Evolutionary conservation across 1,284 basidiomycete genomes (phyloP), one percentile per base, ranked within the genome.

Genomic region (Irpex sp.): DNA sequence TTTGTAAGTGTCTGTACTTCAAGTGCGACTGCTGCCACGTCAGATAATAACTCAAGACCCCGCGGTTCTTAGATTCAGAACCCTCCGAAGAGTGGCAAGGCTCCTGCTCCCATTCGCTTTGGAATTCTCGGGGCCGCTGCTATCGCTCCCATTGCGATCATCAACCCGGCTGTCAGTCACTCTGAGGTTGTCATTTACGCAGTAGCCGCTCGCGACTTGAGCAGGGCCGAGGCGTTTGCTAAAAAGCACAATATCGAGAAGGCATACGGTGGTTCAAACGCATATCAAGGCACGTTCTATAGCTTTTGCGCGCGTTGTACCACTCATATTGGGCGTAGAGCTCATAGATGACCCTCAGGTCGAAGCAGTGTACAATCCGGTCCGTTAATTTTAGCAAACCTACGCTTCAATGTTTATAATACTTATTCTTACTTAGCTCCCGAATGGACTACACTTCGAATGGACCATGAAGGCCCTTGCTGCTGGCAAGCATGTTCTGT

Each of bases 401-500:
- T 44, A 44, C 40, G 8, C 11, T 9, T 44, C 4, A 15, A 44
- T 4, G 26, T 26, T 26, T 4, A 26, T 0, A 26, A 26, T 4
- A 5, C 5, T 44, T 5, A 44, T 9, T 44, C 2, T 11, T 11
- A 2, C 40, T 15, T 44, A 44, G 3, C 78, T 90, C 0, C 89
- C 89, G 0, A 89, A 89, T 66, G 83, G 81, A 2, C 74, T 91
- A n/a, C 89, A 92, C 69, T 89, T 81, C 65, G 89, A 91, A 68
- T 92, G 89, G 89, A 87, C 89, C 0, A 87, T 89, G 82, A 90
- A 89, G 67, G 87, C 87, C 4, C 78, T 92, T 26, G 75, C 77
- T 5, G 85, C 86, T 0, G 86, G 88, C 1, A 92, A 92, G 72
- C 89, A 91, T 68, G 88, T 92, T 11, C 74, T 92, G 3, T 76